Evolutionary conservation across 352 stramenopile species (phyloP).

Genomic region (Globisporangium lucens): DNA sequence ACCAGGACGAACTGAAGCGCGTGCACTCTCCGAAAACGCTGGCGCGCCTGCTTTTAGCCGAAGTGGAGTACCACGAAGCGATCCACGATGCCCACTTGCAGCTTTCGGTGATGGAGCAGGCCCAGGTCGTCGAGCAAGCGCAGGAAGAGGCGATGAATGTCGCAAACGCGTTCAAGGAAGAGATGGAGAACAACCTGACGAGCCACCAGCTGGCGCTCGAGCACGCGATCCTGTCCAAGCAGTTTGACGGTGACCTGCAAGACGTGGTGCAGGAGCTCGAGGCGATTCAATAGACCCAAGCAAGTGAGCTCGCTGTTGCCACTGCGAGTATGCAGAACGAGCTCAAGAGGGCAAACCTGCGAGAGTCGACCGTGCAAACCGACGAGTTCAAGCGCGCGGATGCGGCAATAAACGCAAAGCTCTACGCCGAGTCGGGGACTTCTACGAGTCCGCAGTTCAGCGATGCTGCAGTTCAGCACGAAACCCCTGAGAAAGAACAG

Average conservation of each 20-base stretch:
- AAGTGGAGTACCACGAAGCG: constrained; percentile 66
- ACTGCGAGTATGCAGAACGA: constrained; percentile 19
- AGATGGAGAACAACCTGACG: constrained; percentile 46
- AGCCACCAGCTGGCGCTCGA: constrained; percentile 50
- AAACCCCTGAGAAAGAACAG: constrained; percentile 6
- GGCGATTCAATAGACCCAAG: constrained; percentile 30
- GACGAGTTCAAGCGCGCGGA: constrained; percentile 27
- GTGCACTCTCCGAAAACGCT: constrained; percentile 49
- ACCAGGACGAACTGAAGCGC: constrained; percentile 19
- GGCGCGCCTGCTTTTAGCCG: constrained; percentile 45
- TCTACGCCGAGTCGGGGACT: constrained; percentile 34
- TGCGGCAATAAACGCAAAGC: constrained; percentile 35
- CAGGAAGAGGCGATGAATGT: constrained; percentile 51
- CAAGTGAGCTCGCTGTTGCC: constrained; percentile 18
- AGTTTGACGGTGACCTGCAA: constrained; percentile 50
- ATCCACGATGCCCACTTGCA: constrained; percentile 64
- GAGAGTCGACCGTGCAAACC: constrained; percentile 55
- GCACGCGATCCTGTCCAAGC: constrained; percentile 38
- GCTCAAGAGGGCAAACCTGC: constrained; percentile 25
- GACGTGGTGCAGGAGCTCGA: constrained; percentile 41
- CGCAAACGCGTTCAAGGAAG: constrained; percentile 62
- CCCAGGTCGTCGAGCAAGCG: constrained; percentile 44
- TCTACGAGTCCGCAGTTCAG: constrained; percentile 22
- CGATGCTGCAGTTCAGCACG: constrained; percentile 37
- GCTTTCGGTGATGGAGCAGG: constrained; percentile 54